phyloP scores from a whole-genome alignment of 2,329 filamentous ascomycete genomes.

The Eutypella sp. region DNA sequence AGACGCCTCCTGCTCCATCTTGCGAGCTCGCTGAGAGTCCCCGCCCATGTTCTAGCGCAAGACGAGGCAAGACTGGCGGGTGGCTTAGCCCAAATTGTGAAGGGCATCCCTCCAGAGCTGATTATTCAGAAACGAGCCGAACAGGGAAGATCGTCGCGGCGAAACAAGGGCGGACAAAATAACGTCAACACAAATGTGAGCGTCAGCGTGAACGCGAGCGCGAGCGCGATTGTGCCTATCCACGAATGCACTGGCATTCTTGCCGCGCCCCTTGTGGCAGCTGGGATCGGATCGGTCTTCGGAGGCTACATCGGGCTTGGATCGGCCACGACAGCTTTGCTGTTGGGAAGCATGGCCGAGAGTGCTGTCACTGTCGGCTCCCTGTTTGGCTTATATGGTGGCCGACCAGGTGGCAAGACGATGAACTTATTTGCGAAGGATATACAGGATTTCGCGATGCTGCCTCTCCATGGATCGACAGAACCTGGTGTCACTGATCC shows the following conservation, averaged over 20 bases:
- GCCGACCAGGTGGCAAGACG: slow-evolving; percentile 76
- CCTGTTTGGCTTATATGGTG: slow-evolving; percentile 87
- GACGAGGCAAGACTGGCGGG: slow-evolving; percentile 73
- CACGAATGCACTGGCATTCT: slow-evolving; percentile 45
- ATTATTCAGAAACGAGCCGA: slow-evolving; percentile 59
- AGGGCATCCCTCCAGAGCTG: slow-evolving; percentile 62
- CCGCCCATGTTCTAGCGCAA: slow-evolving; percentile 57
- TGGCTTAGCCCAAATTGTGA: slow-evolving; percentile 69
- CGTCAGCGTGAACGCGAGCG: slow-evolving; percentile 38
- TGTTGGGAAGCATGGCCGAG: slow-evolving; percentile 75
- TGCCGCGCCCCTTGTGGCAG: slow-evolving; percentile 70
- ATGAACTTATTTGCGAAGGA: slow-evolving; percentile 85
- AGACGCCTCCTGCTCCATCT: slow-evolving; percentile 66
- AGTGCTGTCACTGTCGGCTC: slow-evolving; percentile 76
- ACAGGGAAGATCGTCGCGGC: slow-evolving; percentile 58
- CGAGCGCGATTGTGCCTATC: slow-evolving; percentile 47
- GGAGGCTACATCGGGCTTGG: slow-evolving; percentile 67
- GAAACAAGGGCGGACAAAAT: slow-evolving; percentile 72
- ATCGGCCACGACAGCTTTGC: slow-evolving; percentile 66
- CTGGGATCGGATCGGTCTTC: slow-evolving; percentile 74
- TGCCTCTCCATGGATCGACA: slow-evolving; percentile 60
- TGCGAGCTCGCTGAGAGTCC: slow-evolving; percentile 65
- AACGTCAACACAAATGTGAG: too few species aligned
- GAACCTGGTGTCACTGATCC: slow-evolving; percentile 41
- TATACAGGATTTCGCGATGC: slow-evolving; percentile 82